Percentiles rank a stretch among this genome's conserved stretches.
Conservation (phyloP, 2,329 filamentous ascomycete species). For the Zopfia rhizophila region DNA sequence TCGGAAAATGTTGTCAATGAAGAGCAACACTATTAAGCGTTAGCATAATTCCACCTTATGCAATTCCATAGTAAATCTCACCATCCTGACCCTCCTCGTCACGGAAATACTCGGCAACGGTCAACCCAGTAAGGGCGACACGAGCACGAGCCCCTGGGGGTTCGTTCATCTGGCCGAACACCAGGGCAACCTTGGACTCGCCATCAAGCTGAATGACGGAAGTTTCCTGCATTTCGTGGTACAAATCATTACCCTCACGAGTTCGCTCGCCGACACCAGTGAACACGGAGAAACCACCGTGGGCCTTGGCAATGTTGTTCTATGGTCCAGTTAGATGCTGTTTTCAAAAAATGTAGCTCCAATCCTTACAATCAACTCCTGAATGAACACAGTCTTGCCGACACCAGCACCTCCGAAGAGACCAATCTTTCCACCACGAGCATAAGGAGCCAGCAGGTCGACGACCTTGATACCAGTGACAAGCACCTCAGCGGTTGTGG, state of each 20-base stretch:
- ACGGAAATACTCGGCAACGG: conserved; percentile 85
- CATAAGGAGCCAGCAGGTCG: conserved; percentile 97
- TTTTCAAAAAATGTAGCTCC: not conserved
- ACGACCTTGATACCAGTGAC: conserved; percentile 99
- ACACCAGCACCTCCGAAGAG: conserved; percentile 99
- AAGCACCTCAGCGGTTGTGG: conserved; percentile 94
- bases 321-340: conserved; percentile 49
- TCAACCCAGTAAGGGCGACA: conserved; percentile 92
- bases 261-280: conserved; percentile 99
- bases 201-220: conserved; percentile 99
- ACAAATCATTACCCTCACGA: conserved; percentile 99
- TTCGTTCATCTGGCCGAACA: conserved; percentile 99
- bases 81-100: conserved; percentile 87
- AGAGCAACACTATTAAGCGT: conserved; percentile 79
- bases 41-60: conserved; percentile 25
- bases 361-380: conserved; percentile 89
- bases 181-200: conserved; percentile 98
- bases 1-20: conserved; percentile 99
- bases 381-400: conserved; percentile 99
- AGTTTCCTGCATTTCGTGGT: conserved; percentile 99
- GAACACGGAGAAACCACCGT: conserved; percentile 99
- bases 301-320: conserved; percentile 99
- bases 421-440: conserved; percentile 99
- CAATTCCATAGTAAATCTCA: conserved; percentile 55
- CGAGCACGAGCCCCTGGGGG: conserved; percentile 99